Conservation (phyloP, 1,139 yeast species). For the Hansenula sp. region DNA sequence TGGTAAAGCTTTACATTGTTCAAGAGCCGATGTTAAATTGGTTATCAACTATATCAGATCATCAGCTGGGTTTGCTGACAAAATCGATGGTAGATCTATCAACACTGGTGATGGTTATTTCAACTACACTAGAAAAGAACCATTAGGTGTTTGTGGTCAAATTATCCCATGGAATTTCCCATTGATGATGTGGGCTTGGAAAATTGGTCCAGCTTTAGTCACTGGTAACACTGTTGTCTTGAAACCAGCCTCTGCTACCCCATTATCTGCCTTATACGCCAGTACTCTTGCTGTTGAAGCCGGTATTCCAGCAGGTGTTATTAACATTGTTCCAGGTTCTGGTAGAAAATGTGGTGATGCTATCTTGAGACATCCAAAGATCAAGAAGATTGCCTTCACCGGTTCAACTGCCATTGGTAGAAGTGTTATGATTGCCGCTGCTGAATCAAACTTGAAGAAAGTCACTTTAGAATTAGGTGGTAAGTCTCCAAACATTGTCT, state of each 20-base stretch:
- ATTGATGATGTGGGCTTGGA: conserved; percentile 79
- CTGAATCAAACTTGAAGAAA: conserved; percentile 66
- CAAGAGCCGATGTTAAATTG: conserved; percentile 54
- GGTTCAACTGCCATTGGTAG: conserved; percentile 86
- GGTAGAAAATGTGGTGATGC: conserved; percentile 80
- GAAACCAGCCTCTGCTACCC: conserved; percentile 82
- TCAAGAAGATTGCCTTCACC: conserved; percentile 80
- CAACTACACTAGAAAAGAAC: conserved; percentile 58
- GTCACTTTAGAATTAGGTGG: conserved; percentile 86
- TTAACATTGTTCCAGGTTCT: conserved; percentile 72
- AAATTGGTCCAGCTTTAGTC: conserved; percentile 79
- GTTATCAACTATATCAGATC: conserved; percentile 56
- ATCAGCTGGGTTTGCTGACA: conserved; percentile 82
- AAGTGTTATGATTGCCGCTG: conserved; percentile 68
- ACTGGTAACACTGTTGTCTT: conserved; percentile 76
- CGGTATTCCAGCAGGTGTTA: conserved; percentile 76
- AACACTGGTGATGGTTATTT: conserved; percentile 62
- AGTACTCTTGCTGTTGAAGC: conserved; percentile 60
- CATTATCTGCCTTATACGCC: conserved; percentile 68
- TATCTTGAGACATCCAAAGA: conserved; percentile 60
- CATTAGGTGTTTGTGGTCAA: conserved; percentile 77
- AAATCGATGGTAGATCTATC: conserved; percentile 61
- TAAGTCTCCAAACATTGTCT: conserved; percentile 78
- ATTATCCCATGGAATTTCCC: conserved; percentile 90
- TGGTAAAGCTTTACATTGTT: conserved; percentile 65